Conservation (phyloP, 2,329 filamentous ascomycete genomes). For the Pseudocercospora vitis region DNA sequence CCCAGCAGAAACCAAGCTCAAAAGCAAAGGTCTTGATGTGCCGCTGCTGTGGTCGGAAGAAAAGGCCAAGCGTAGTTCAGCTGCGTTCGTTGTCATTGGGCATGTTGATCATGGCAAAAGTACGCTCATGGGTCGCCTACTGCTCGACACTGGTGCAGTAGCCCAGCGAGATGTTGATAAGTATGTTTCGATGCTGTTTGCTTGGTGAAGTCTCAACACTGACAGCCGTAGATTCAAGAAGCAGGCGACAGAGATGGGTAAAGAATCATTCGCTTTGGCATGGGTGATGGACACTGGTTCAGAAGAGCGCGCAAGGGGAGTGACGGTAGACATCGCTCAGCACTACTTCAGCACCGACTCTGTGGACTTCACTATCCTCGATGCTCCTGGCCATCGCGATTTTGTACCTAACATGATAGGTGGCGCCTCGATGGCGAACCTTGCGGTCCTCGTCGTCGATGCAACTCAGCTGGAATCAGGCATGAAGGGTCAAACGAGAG, state of each 20-base stretch:
- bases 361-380: conserved; percentile 87
- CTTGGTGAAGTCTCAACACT: conserved; percentile 1
- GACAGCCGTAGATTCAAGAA: conserved; percentile 45
- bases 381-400: conserved; percentile 90
- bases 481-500: conserved; percentile 87
- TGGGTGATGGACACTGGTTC: conserved; percentile 94
- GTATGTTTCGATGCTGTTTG: conserved; percentile 18
- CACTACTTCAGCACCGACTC: conserved; percentile 89
- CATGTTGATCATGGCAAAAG: conserved; percentile 98
- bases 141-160: conserved; percentile 84
- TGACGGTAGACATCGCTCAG: conserved; percentile 95
- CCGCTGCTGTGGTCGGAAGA: conserved; percentile 33
- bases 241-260: conserved; percentile 88
- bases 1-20: conserved; percentile 45
- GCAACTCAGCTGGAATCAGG: conserved; percentile 94
- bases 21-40: conserved; percentile 80
- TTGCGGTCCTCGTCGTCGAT: conserved; percentile 92
- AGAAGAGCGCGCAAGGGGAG: conserved; percentile 84
- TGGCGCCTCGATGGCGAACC: conserved; percentile 91
- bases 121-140: conserved; percentile 91
- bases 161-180: conserved; percentile 86
- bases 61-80: conserved; percentile 29
- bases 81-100: conserved; percentile 55
- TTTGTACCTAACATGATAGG: conserved; percentile 99
- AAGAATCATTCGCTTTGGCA: conserved; percentile 91